phyloP scores from a whole-genome alignment of 352 stramenopile species.

The Peronosclerospora sorghi region DNA sequence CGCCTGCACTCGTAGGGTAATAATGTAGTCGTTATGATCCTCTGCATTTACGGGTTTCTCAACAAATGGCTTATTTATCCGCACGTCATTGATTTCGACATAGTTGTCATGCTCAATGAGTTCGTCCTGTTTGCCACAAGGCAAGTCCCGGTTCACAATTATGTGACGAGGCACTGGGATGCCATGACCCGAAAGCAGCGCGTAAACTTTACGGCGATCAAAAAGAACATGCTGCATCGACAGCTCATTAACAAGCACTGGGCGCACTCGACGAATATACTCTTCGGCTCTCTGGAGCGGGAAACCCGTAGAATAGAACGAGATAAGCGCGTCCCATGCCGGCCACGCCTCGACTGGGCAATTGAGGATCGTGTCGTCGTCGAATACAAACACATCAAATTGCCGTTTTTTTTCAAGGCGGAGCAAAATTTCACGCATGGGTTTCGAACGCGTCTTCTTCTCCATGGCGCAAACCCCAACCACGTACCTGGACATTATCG shows the following conservation, averaged over 20 bases:
- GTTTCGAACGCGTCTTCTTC: conserved; percentile 96
- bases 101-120: conserved; percentile 77
- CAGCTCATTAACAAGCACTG: conserved; percentile 97
- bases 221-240: conserved; percentile 94
- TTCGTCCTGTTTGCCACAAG: conserved; percentile 44
- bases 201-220: conserved; percentile 94
- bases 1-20: conserved; percentile 94
- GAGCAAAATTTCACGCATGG: conserved; percentile 94
- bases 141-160: conserved; percentile 90
- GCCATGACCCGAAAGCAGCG: conserved; percentile 87
- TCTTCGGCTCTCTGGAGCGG: conserved; percentile 94
- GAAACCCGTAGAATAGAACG: conserved; percentile 98
- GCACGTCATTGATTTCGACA: conserved; percentile 88
- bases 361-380: conserved; percentile 93
- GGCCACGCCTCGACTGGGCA: conserved; percentile 92
- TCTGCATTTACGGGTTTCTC: conserved; percentile 99
- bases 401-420: conserved; percentile 87
- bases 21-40: conserved; percentile 99
- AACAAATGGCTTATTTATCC: conserved; percentile 99
- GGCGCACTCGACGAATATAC: conserved; percentile 92
- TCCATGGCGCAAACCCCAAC: conserved; percentile 98
- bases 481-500: conserved; percentile 50
- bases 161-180: conserved; percentile 96
- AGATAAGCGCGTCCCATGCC: conserved; percentile 95
- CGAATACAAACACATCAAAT: conserved; percentile 97